Evolutionary conservation across 768 basidiomycete genomes (phyloP), one percentile per base, ranked within the genome.

Genomic region (Kwoniella dejecticola): DNA sequence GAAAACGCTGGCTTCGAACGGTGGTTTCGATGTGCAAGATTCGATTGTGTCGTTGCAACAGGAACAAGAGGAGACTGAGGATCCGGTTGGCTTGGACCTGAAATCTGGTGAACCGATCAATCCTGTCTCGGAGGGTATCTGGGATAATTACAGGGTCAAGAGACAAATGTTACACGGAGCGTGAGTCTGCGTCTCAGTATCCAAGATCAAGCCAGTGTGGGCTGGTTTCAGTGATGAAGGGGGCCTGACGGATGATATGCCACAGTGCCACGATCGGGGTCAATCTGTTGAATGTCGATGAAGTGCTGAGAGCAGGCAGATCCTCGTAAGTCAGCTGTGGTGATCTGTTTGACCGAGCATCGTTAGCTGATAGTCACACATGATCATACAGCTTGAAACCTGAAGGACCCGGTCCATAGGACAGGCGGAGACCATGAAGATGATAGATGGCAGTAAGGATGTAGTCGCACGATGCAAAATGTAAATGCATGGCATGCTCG

Each of bases 91-190:
- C 15, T 79, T 99, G 64, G 91, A 98, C 80, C 82, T 99, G 36
- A 83, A 91, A 76, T 89, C 92, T 17, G 96, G 96, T 52, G 92
- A 96, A 79, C 93, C 95, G 1, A 89, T 95, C 75, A 95, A 99
- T 75, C 96, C 96, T 21, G 90, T 90, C 10, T 87, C 91, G 4
- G 89, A 93, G 75, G 96, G 96, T 36, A 87, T 99, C 26, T 99
- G 94, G 94, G 96, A 99, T 78, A 98, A 97, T 81, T 98, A 96
- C 77, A 84, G 96, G 67, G 96, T 99, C 63, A 99, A 99, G 83
- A 84, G 95, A 63, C 96, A 99, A 77, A 96, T 99, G 92, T 81
- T 99, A 46, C 94, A 97, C 76, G 95, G 92, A 74, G 91, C 90
- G 92, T 93, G 69, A 76, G 87, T 81, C 33, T n/a, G n/a, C n/a